A percentile compares a stretch with the other conserved stretches of the same genome.
phyloP scores from a whole-genome alignment of 2,329 filamentous ascomycete genomes.

The Fusarium sororula region DNA sequence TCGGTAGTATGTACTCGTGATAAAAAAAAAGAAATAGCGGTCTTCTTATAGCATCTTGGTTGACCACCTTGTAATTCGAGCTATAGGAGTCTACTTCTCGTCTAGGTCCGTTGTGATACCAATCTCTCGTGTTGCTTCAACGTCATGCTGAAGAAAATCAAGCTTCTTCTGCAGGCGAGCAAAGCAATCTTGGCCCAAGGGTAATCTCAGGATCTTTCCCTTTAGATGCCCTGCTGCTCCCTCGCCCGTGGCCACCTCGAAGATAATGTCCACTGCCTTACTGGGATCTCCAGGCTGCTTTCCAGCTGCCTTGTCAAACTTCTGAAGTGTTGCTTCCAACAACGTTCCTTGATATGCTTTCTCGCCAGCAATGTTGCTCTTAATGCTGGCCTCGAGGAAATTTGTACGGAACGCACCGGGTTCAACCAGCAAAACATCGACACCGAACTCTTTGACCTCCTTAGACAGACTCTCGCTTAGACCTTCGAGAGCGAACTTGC shows the following conservation, averaged over 20 bases:
- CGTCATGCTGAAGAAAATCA: constrained; percentile 14
- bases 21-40: too few species aligned
- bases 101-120: constrained; percentile 18
- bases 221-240: constrained; percentile 41
- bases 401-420: constrained; percentile 61
- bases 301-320: constrained; percentile 41
- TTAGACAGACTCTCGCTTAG: constrained; percentile 53
- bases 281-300: constrained; percentile 53
- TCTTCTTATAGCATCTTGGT: background rate
- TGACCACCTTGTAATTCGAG: background rate
- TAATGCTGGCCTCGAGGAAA: constrained; percentile 48
- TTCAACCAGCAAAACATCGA: constrained; percentile 57
- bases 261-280: constrained; percentile 50
- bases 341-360: constrained; percentile 44
- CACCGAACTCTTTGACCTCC: constrained; percentile 56
- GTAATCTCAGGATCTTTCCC: constrained; percentile 46
- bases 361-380: constrained; percentile 30
- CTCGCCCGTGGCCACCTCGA: constrained; percentile 48
- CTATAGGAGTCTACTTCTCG: background rate
- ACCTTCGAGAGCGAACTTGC: constrained; percentile 56
- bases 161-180: constrained; percentile 40
- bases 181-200: constrained; percentile 49
- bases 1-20: background rate
- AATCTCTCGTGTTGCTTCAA: constrained; percentile 20
- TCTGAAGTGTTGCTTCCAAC: constrained; percentile 37